A percentile compares a stretch with the other conserved stretches of the same genome.
phyloP scores from a whole-genome alignment of 176 grass and related monocot genomes.

The Musa schizocarpa region DNA sequence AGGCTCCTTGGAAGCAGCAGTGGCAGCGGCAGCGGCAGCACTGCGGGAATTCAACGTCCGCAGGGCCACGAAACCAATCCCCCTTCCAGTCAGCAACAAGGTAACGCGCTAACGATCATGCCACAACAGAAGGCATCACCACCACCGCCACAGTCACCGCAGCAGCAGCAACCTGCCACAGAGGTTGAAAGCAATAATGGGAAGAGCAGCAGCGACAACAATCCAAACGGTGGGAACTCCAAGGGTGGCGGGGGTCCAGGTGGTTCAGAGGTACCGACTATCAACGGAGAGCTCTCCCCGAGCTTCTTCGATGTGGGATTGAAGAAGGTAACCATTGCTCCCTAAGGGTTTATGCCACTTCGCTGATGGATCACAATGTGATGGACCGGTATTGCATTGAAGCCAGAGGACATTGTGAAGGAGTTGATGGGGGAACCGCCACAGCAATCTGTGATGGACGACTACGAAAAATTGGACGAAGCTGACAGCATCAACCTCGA shows the following conservation, averaged over 20 bases:
- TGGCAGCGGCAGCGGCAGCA: neutral
- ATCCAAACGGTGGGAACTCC: constrained; percentile 8
- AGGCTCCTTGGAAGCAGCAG: constrained; percentile 21
- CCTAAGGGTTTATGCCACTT: neutral
- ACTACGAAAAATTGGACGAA: constrained; percentile 18
- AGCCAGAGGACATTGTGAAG: constrained; percentile 24
- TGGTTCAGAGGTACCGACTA: constrained; percentile 12
- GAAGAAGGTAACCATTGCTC: neutral
- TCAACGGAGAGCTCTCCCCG: constrained; percentile 2
- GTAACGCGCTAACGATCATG: no score
- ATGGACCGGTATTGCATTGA: constrained; percentile 12
- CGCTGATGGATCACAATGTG: constrained; percentile 15
- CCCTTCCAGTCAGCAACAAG: neutral
- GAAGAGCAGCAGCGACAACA: constrained; percentile 34
- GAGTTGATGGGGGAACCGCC: constrained; percentile 27
- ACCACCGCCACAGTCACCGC: neutral
- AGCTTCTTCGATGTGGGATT: neutral
- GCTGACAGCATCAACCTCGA: constrained; percentile 15
- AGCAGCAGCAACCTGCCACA: constrained; percentile 2
- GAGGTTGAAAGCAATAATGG: constrained; percentile 34
- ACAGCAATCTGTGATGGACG: constrained; percentile 27
- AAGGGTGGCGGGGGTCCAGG: constrained; percentile 1
- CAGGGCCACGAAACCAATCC: neutral
- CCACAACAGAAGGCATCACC: neutral
- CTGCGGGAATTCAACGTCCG: neutral